Percentiles rank a stretch among this genome's conserved stretches.
Conservation (phyloP, 225 moss, liverwort and hornwort species). For the Ulota crispa region DNA sequence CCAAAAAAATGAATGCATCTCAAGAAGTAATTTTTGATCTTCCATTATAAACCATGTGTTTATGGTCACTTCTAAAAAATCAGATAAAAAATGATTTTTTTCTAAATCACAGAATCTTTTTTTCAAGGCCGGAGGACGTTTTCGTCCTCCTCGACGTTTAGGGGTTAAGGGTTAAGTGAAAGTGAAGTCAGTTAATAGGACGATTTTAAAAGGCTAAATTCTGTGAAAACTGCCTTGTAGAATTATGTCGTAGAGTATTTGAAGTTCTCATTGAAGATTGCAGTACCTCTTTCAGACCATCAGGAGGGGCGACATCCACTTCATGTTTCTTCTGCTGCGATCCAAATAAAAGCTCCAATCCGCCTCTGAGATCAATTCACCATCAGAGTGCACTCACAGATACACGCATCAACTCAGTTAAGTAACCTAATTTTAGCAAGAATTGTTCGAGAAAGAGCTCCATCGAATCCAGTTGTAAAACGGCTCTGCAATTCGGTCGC, state of each 20-base stretch:
- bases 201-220: neutral
- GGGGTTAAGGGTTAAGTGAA: no score
- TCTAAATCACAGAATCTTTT: no score
- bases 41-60: no score
- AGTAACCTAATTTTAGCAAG: neutral
- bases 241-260: neutral
- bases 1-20: no score
- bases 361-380: slow-evolving; percentile 56
- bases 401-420: neutral
- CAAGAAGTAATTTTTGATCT: no score
- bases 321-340: slow-evolving; percentile 80
- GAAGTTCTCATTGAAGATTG: neutral
- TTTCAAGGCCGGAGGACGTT: no score
- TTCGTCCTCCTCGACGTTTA: no score
- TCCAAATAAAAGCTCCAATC: slow-evolving; percentile 81
- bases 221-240: neutral
- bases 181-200: neutral
- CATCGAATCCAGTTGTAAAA: neutral
- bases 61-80: no score
- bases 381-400: neutral
- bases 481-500: neutral
- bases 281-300: slow-evolving; percentile 63
- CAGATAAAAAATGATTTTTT: no score
- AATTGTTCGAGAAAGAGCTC: neutral
- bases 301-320: slow-evolving; percentile 50